phyloP scores from a whole-genome alignment of 1,139 yeast species.

The Nakaseomyces delphensis region DNA sequence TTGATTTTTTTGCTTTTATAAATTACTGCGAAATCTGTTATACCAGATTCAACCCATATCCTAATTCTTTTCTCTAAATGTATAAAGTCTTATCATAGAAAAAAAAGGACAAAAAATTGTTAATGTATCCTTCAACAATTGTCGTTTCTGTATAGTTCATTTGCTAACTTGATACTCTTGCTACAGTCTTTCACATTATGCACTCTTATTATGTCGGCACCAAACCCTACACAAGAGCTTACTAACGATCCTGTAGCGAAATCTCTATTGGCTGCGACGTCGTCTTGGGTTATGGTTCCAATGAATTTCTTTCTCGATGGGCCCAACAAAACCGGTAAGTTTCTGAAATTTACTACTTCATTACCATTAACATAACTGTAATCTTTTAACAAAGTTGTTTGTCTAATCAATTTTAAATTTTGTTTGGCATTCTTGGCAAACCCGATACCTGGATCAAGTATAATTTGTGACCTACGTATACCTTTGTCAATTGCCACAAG shows the following conservation, averaged over 20 bases:
- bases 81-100: not conserved
- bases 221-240: conserved; percentile 64
- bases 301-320: conserved; percentile 83
- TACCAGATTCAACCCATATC: too few species aligned
- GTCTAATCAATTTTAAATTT: conserved; percentile 56
- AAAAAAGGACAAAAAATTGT: not conserved
- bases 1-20: not conserved
- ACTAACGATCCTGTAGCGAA: conserved; percentile 73
- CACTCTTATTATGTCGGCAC: conserved; percentile 76
- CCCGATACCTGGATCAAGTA: conserved; percentile 91
- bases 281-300: conserved; percentile 52
- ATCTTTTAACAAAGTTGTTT: conserved; percentile 47
- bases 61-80: too few species aligned
- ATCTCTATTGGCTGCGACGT: conserved; percentile 49
- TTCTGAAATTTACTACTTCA: conserved; percentile 21
- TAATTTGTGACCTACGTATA: conserved; percentile 79
- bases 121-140: not conserved
- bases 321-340: conserved; percentile 62
- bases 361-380: conserved; percentile 34
- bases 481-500: conserved; percentile 53
- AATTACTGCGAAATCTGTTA: too few species aligned
- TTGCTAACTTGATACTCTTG: conserved; percentile 61
- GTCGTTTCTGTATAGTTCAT: conserved; percentile 33
- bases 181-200: conserved; percentile 70
- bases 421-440: conserved; percentile 73